Conservation (phyloP, 2,329 filamentous ascomycete species). For the Aspergillus sp. region DNA sequence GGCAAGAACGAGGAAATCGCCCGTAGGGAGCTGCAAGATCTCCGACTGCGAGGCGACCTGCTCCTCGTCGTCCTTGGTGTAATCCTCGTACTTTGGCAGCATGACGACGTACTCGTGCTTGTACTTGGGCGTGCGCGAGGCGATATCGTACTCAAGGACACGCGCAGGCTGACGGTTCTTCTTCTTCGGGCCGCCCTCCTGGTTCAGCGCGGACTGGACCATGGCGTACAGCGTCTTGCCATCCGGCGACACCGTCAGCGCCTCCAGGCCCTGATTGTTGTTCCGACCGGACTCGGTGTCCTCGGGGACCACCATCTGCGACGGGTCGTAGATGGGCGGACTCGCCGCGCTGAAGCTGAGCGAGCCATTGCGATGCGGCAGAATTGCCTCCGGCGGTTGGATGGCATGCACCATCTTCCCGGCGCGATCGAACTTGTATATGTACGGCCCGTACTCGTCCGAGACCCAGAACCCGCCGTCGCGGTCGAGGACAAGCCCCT, state of each 20-base stretch:
- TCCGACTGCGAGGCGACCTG: constrained; percentile 67
- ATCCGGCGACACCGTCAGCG: constrained; percentile 61
- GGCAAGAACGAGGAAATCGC: constrained; percentile 66
- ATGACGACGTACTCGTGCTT: constrained; percentile 65
- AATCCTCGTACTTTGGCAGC: constrained; percentile 59
- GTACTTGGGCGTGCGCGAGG: constrained; percentile 45
- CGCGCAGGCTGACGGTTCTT: constrained; percentile 58
- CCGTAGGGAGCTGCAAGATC: constrained; percentile 61
- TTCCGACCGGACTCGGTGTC: constrained; percentile 62
- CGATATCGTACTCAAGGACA: constrained; percentile 64
- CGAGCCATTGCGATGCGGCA: constrained; percentile 62
- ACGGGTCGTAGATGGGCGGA: constrained; percentile 61
- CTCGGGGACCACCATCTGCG: constrained; percentile 49
- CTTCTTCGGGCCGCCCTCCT: constrained; percentile 60
- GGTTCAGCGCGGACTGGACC: constrained; percentile 63
- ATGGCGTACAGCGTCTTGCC: constrained; percentile 64
- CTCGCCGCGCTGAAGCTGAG: constrained; percentile 64
- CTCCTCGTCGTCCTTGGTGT: constrained; percentile 47
- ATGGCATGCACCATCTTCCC: constrained; percentile 65
- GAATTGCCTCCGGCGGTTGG: constrained; percentile 61
- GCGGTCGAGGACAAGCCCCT: constrained; percentile 62
- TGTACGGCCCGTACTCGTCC: constrained; percentile 70
- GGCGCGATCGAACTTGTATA: constrained; percentile 61
- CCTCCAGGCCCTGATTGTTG: constrained; percentile 77
- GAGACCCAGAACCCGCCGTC: constrained; percentile 67